Conservation (phyloP, 1,284 basidiomycete genomes). For the Cryptococcus sp. region DNA sequence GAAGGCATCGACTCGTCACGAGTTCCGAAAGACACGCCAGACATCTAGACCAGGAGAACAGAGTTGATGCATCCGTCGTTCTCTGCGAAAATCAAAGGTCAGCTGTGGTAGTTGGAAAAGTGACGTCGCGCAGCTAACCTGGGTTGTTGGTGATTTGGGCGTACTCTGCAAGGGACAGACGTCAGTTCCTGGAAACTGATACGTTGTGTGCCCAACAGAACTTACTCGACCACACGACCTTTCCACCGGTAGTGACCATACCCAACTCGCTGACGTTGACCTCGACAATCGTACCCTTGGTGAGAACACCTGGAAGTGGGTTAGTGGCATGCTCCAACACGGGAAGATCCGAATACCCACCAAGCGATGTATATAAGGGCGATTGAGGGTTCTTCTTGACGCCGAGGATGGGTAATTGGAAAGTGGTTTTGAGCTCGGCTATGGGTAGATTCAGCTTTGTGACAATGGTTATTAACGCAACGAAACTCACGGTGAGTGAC, state of each 20-base stretch:
- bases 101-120: background rate
- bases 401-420: slow-evolving; percentile 96
- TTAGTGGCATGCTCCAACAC: background rate
- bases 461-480: background rate
- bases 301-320: slow-evolving; percentile 80
- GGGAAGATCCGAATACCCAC: slow-evolving; percentile 9
- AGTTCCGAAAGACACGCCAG: background rate
- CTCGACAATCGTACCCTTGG: slow-evolving; percentile 97
- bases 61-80: slow-evolving; percentile 96
- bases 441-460: slow-evolving; percentile 5
- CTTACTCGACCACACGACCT: slow-evolving; percentile 67
- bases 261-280: slow-evolving; percentile 97
- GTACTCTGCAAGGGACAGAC: slow-evolving; percentile 69
- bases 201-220: slow-evolving; percentile 9
- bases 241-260: slow-evolving; percentile 98
- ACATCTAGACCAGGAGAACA: slow-evolving; percentile 63
- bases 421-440: slow-evolving; percentile 97
- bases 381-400: slow-evolving; percentile 99
- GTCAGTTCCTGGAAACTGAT: background rate
- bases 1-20: background rate
- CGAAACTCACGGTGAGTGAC: slow-evolving; percentile 90
- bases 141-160: slow-evolving; percentile 97
- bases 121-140: slow-evolving; percentile 4
- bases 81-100: slow-evolving; percentile 55
- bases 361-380: slow-evolving; percentile 82